These are phyloP conservation scores for Phytopythium helicoides DNA, from an alignment of 352 stramenopile genomes.

Conservation along the genomic window DNA sequence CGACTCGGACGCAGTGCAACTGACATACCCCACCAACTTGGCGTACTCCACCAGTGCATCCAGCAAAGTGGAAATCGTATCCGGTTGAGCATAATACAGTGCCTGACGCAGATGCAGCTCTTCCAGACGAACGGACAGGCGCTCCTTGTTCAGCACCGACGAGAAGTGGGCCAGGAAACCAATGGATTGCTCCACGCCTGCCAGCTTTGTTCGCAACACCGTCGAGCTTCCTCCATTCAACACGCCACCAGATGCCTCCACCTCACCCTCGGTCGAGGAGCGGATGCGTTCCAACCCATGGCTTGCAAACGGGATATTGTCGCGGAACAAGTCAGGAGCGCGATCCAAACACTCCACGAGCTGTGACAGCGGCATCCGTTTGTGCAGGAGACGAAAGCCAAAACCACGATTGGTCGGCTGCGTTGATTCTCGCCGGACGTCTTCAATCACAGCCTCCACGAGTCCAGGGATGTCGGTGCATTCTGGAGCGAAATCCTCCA, in stretches of 20 bases:
- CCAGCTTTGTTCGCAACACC: too few species aligned
- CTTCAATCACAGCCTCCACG: conserved; percentile 41
- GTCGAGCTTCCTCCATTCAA: background rate
- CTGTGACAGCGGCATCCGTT: conserved; percentile 31
- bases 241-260: conserved; percentile 9
- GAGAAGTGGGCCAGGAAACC: too few species aligned
- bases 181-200: too few species aligned
- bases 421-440: conserved; percentile 19
- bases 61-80: too few species aligned
- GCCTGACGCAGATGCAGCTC: too few species aligned
- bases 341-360: conserved; percentile 21
- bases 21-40: too few species aligned
- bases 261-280: conserved; percentile 13
- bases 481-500: conserved; percentile 38
- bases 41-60: too few species aligned
- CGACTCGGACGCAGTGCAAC: too few species aligned
- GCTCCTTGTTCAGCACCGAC: too few species aligned
- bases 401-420: conserved; percentile 29
- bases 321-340: conserved; percentile 23
- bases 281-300: conserved; percentile 26
- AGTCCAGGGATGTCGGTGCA: conserved; percentile 36
- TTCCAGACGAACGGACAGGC: too few species aligned
- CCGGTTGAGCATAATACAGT: too few species aligned
- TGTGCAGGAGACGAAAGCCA: conserved; percentile 30
- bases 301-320: conserved; percentile 29